phyloP scores from a whole-genome alignment of 139 green algal species.

The Chlorella sp. region DNA sequence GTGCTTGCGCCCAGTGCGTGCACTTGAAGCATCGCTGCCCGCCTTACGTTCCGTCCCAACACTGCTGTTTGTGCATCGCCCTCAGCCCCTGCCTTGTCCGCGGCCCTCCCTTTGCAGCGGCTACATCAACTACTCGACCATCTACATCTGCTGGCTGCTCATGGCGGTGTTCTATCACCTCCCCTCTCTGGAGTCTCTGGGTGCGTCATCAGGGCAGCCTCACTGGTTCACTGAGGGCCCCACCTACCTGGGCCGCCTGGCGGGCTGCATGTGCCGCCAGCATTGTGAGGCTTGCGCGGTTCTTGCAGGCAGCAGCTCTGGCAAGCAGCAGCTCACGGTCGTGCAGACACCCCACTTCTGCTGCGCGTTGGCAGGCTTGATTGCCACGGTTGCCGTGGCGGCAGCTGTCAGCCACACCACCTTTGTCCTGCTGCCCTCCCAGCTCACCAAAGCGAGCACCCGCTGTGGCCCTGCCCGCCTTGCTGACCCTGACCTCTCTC shows the following conservation, averaged over 20 bases:
- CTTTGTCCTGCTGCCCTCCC: neutral
- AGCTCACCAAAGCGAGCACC: neutral
- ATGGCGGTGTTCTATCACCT: slow-evolving; percentile 87
- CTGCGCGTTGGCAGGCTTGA: too few relatives aligned
- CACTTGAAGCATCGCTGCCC: neutral
- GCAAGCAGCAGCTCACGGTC: too few relatives aligned
- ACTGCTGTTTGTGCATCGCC: neutral
- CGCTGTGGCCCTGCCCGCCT: neutral
- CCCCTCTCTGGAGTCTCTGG: slow-evolving; percentile 73
- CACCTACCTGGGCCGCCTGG: neutral
- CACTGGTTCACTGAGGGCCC: neutral
- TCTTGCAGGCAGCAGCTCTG: too few relatives aligned
- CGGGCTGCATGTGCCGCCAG: neutral
- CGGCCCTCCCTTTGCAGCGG: slow-evolving; percentile 49
- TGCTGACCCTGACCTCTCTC: neutral
- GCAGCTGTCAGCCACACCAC: neutral
- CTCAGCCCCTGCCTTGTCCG: neutral
- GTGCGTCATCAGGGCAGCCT: neutral
- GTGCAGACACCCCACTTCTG: too few relatives aligned
- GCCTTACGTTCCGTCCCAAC: neutral
- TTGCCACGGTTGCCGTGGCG: neutral
- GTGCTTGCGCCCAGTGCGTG: too few relatives aligned
- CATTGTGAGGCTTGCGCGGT: too few relatives aligned
- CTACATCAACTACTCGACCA: slow-evolving; percentile 81
- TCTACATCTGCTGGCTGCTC: slow-evolving; percentile 89